Base-by-base conservation (phyloP, 2,329 filamentous ascomycete genomes). In the Fusarium austroafricanum region DNA sequence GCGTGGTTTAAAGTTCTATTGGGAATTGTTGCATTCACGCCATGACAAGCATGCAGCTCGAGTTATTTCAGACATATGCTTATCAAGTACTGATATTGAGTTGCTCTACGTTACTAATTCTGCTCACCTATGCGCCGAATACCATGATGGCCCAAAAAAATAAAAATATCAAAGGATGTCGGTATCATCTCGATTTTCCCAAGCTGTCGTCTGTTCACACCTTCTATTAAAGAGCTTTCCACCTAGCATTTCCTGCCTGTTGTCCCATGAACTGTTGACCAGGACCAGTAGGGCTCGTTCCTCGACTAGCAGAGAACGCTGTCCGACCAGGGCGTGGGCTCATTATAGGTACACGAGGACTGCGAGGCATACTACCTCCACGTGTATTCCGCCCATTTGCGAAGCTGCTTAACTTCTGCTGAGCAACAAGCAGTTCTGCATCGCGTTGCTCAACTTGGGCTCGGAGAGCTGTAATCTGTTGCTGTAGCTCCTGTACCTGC, bases 351-450 rank as follows among this genome's bases (percentile, higher is more conserved):
- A 84, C 78, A 9, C 84, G 81, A n/a, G 87, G 87, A 71, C 86
- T 88, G 21, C 84, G 83, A 49, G 86, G 86, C 21, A 87, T 85
- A 67, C 86, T 88, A 52, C 78, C 80, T 71, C 85, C 83, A 35
- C 87, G 79, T 5, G 87, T 89, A 75, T 87, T 86, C 8, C 87
- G 82, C 18, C 81, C 82, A 61, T 80, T 85, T 70, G 81, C 84
- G 39, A 83, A 73, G 39, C 76, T 61, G 10, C 79, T 79, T 26
- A 87, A 72, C 73, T 89, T 86, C 17, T 87, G 56, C 78, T 81
- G 23, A 79, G 67, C 15, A 79, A 79, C 35, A 18, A 80, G 79
- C 26, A 89, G 77, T 68, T 87, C 84, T 23, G 77, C 73, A 53
- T 89, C 84, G n/a, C 82, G 81, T 44, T 88, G 84, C n/a, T 76